Percentiles rank a stretch among this genome's conserved stretches.
phyloP scores from a whole-genome alignment of 805 yeast species.

The Ogataea methylovora region DNA sequence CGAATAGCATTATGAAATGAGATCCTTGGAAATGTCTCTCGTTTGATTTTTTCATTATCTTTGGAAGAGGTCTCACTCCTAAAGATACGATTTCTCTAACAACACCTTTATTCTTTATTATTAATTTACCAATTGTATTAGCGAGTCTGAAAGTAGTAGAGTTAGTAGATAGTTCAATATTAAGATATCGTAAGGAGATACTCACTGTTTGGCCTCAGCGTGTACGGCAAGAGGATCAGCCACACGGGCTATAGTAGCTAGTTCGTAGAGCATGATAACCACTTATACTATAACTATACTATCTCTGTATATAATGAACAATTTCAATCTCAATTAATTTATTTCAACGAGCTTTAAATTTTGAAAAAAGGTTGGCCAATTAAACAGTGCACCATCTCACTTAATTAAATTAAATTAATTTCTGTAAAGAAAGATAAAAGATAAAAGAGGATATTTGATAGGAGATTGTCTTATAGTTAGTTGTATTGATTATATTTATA shows the following conservation, averaged over 20 bases:
- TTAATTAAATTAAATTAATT: no score
- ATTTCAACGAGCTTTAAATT: no score
- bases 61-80: conserved; percentile 75
- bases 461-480: no score
- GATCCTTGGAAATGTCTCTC: conserved; percentile 88
- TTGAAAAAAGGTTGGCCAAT: no score
- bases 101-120: conserved; percentile 90
- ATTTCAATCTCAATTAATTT: no score
- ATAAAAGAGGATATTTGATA: no score
- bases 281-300: no score
- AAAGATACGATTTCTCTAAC: conserved; percentile 73
- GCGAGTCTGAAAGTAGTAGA: conserved; percentile 15
- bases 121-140: conserved; percentile 68
- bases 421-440: no score
- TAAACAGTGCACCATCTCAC: no score
- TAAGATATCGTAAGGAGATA: conserved; percentile 19
- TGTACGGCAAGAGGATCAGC: conserved; percentile 45
- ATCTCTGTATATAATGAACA: no score
- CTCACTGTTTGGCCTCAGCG: conserved; percentile 62
- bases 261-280: conserved; percentile 90
- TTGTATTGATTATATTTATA: no score
- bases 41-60: conserved; percentile 74
- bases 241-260: conserved; percentile 83
- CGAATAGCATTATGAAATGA: conserved; percentile 81
- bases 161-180: neutral